phyloP scores from a whole-genome alignment of 2,329 filamentous ascomycete genomes.

The Paramyrothecium roridum region DNA sequence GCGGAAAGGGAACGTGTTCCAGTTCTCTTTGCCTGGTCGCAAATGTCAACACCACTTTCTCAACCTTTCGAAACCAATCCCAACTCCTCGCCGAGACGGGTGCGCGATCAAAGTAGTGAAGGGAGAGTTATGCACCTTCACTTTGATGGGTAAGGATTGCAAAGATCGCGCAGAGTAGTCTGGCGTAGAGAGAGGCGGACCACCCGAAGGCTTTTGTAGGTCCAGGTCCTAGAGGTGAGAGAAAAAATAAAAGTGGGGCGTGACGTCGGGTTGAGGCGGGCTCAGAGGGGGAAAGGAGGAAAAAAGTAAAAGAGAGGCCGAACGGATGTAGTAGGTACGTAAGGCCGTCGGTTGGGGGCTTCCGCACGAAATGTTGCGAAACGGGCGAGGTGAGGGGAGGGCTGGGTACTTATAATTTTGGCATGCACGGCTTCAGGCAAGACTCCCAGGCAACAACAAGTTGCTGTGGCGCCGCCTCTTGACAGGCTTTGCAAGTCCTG shows the following conservation, averaged over 20 bases:
- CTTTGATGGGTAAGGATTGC: not conserved
- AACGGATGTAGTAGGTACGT: slow-evolving; percentile 46
- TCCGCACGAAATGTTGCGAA: slow-evolving; percentile 49
- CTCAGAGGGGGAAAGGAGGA: slow-evolving; percentile 24
- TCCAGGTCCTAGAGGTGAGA: not conserved
- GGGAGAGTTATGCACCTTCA: not conserved
- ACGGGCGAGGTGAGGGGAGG: slow-evolving; percentile 49
- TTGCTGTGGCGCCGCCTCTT: slow-evolving; percentile 38
- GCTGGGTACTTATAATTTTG: slow-evolving; percentile 56
- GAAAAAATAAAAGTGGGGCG: slow-evolving; percentile 23
- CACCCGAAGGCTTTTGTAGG: too few species aligned
- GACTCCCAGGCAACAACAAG: slow-evolving; percentile 40
- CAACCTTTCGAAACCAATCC: too few species aligned
- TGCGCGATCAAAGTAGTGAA: not conserved
- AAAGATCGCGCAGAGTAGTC: not conserved
- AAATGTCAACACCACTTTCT: slow-evolving; percentile 15
- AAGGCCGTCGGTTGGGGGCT: slow-evolving; percentile 53
- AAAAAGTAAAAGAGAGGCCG: slow-evolving; percentile 32
- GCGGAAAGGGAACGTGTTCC: slow-evolving; percentile 37
- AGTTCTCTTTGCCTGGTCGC: slow-evolving; percentile 33
- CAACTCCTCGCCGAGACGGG: not conserved
- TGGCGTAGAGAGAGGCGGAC: not conserved
- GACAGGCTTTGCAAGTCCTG: slow-evolving; percentile 34
- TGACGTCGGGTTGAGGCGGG: slow-evolving; percentile 24
- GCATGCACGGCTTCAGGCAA: slow-evolving; percentile 29